phyloP scores from a whole-genome alignment of 495 filamentous ascomycete genomes.

The Peziza echinospora region DNA sequence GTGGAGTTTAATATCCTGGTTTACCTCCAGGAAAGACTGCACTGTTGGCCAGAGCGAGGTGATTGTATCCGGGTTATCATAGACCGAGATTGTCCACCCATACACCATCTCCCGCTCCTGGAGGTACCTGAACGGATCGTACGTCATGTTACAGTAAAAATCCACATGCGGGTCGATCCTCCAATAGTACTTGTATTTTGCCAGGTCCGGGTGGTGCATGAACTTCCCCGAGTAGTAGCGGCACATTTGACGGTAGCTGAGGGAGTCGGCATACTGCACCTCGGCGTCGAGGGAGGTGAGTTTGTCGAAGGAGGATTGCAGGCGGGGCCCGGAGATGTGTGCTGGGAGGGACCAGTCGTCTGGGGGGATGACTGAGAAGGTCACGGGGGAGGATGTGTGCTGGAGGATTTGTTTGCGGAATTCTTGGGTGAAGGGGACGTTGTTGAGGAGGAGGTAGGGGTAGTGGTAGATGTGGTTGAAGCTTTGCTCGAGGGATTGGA shows the following conservation, averaged over 20 bases:
- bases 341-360: constrained; percentile 84
- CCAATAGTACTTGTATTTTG: constrained; percentile 81
- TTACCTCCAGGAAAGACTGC: constrained; percentile 50
- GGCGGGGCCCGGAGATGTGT: constrained; percentile 81
- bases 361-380: constrained; percentile 74
- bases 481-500: constrained; percentile 76
- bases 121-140: constrained; percentile 98
- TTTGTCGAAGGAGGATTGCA: constrained; percentile 59
- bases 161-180: constrained; percentile 97
- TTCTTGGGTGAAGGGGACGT: constrained; percentile 72
- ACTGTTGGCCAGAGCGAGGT: constrained; percentile 91
- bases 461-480: constrained; percentile 99
- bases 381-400: too few relatives aligned
- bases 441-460: constrained; percentile 98
- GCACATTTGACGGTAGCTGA: constrained; percentile 98
- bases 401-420: too few relatives aligned
- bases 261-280: constrained; percentile 68
- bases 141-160: constrained; percentile 98
- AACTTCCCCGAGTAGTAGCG: constrained; percentile 97
- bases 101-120: constrained; percentile 94
- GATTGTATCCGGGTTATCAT: constrained; percentile 71
- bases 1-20: constrained; percentile 61
- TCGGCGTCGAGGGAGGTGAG: constrained; percentile 63
- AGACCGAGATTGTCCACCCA: constrained; percentile 95
- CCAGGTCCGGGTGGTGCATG: constrained; percentile 82